A percentile compares a stretch with the other conserved stretches of the same genome.
These are phyloP conservation scores for Phytopythium litorale DNA, from an alignment of 352 stramenopile species.

Conservation along the genomic window DNA sequence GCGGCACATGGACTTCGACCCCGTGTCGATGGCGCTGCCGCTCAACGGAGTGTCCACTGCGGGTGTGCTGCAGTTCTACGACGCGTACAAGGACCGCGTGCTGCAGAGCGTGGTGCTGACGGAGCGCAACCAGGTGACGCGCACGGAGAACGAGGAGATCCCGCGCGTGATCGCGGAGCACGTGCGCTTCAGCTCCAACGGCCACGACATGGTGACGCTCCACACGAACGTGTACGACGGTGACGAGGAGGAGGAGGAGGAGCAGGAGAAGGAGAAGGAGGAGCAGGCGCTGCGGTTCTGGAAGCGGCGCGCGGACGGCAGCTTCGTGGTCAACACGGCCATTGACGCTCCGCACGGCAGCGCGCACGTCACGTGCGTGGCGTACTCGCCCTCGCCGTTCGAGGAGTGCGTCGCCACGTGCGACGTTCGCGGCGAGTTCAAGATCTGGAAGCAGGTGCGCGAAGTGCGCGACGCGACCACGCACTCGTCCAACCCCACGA, in stretches of 20 bases:
- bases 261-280: conserved; percentile 19
- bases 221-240: conserved; percentile 30
- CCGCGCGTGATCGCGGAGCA: conserved; percentile 48
- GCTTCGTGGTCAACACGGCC: conserved; percentile 79
- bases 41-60: conserved; percentile 61
- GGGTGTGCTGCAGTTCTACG: conserved; percentile 78
- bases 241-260: conserved; percentile 10
- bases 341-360: conserved; percentile 75
- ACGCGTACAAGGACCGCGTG: conserved; percentile 76
- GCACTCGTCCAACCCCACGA: conserved; percentile 7
- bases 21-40: conserved; percentile 48
- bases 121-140: conserved; percentile 83
- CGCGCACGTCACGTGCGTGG: conserved; percentile 42
- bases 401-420: conserved; percentile 56
- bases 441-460: conserved; percentile 63
- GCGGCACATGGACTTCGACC: conserved; percentile 57
- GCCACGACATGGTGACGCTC: conserved; percentile 54
- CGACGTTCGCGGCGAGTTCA: conserved; percentile 71
- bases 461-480: conserved; percentile 9
- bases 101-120: conserved; percentile 65
- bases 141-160: conserved; percentile 60
- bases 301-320: conserved; percentile 65
- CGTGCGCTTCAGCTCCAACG: conserved; percentile 47
- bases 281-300: conserved; percentile 76
- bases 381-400: conserved; percentile 40